These are phyloP conservation scores for Lagerstroemia speciosa DNA, from an alignment of 345 rosid genomes.

Conservation along the genomic window DNA sequence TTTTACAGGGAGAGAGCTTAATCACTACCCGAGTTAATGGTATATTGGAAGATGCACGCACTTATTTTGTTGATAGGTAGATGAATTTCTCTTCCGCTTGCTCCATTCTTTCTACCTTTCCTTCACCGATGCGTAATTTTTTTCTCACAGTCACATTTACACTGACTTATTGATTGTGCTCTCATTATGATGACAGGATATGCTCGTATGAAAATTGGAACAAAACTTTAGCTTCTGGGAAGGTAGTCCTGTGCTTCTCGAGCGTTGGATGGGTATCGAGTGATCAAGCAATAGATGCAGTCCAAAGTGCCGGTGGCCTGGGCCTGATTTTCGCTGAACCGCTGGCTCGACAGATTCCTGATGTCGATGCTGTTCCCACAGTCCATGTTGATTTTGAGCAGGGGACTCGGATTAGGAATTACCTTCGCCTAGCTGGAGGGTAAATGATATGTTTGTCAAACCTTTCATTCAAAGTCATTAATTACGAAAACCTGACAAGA, in stretches of 20 bases:
- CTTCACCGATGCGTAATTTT: too few species aligned
- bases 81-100: not conserved
- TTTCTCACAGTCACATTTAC: not conserved
- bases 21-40: conserved; percentile 34
- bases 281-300: conserved; percentile 47
- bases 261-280: conserved; percentile 25
- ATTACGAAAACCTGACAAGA: not conserved
- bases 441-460: conserved; percentile 10
- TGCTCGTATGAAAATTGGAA: conserved; percentile 33
- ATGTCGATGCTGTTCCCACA: conserved; percentile 42
- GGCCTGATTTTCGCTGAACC: conserved; percentile 52
- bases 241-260: conserved; percentile 48
- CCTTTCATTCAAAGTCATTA: not conserved
- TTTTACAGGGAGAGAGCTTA: conserved; percentile 52
- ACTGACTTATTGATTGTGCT: not conserved
- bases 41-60: conserved; percentile 27
- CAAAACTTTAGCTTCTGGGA: conserved; percentile 25
- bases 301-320: conserved; percentile 30
- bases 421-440: conserved; percentile 29
- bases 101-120: not conserved
- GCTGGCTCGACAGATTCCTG: conserved; percentile 36
- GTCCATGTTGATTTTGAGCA: conserved; percentile 40
- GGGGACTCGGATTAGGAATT: conserved; percentile 43
- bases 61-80: conserved; percentile 43
- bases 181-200: conserved; percentile 16